phyloP scores from a whole-genome alignment of 2,329 filamentous ascomycete genomes.

The Pestalotiopsis fici region DNA sequence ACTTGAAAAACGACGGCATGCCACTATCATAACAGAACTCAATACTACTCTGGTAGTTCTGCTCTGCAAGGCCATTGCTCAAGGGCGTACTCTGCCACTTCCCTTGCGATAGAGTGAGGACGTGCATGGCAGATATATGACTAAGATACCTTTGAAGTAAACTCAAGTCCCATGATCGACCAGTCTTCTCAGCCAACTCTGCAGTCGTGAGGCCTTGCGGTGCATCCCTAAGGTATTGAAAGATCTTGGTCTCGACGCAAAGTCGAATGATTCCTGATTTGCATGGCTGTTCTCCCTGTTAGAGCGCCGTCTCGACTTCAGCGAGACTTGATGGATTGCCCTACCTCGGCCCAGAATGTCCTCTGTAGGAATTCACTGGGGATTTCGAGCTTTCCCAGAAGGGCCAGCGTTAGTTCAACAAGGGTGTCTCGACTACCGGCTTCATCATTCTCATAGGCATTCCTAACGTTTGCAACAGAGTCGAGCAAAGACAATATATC shows the following conservation, averaged over 20 bases:
- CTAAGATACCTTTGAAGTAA: conserved; percentile 8
- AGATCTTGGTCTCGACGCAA: conserved; percentile 9
- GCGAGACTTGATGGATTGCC: not conserved
- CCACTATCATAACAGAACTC: conserved; percentile 17
- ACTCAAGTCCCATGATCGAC: not conserved
- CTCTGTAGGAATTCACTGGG: conserved; percentile 13
- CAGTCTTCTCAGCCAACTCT: conserved; percentile 2
- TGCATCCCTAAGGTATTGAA: conserved; percentile 10
- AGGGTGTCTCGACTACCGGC: conserved; percentile 4
- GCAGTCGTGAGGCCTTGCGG: conserved; percentile 4
- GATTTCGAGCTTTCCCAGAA: conserved; percentile 10
- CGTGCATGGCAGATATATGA: conserved; percentile 6
- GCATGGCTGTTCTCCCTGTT: conserved; percentile 1
- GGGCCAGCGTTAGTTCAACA: conserved; percentile 4
- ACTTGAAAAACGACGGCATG: not conserved
- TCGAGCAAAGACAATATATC: not conserved
- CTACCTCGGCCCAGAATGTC: conserved; percentile 11
- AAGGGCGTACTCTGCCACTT: conserved; percentile 23
- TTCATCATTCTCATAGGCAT: not conserved
- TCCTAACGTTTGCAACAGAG: not conserved
- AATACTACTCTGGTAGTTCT: conserved; percentile 39
- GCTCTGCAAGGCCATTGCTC: conserved; percentile 37
- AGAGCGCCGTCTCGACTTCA: not conserved
- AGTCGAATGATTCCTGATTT: conserved; percentile 5
- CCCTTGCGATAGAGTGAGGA: not conserved